Conservation (phyloP, 129 eudicot genomes). For the Tagetes patula region DNA sequence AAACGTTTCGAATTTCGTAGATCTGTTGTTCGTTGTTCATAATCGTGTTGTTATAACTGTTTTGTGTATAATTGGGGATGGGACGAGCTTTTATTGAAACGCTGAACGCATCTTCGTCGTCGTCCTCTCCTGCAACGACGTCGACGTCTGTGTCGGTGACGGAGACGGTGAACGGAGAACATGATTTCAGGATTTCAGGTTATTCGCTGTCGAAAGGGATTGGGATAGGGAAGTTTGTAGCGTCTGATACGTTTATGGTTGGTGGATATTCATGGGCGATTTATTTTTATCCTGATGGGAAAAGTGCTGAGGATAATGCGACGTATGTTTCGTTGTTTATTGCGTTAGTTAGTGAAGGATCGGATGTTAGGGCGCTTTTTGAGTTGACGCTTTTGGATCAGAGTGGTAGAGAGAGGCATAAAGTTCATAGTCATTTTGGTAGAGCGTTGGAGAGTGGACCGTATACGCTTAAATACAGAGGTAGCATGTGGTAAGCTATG, state of each 20-base stretch:
- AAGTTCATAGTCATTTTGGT: conserved; percentile 8
- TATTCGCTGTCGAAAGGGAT: conserved; percentile 13
- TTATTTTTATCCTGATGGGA: conserved; percentile 15
- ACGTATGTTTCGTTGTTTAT: conserved; percentile 11
- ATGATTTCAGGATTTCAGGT: neutral
- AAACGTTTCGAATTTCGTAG: neutral
- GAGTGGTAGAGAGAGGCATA: conserved; percentile 5
- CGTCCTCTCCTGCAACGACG: conserved; percentile 35
- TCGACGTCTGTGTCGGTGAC: conserved; percentile 26
- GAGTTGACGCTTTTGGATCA: conserved; percentile 1
- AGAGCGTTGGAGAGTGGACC: conserved; percentile 9
- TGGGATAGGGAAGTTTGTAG: conserved; percentile 12
- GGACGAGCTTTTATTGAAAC: conserved; percentile 45
- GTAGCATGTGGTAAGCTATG: conserved; percentile 9
- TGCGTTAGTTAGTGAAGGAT: conserved; percentile 2
- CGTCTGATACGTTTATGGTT: conserved; percentile 4
- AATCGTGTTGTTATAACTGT: neutral
- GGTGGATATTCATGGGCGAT: conserved; percentile 22
- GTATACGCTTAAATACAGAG: neutral
- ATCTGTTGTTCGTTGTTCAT: neutral
- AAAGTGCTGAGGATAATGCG: neutral
- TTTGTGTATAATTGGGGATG: conserved; percentile 34
- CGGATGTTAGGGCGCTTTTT: neutral
- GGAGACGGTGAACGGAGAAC: conserved; percentile 14
- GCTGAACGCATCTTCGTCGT: conserved; percentile 37